These are phyloP conservation scores for Fraxinus nigra DNA, from an alignment of 305 asterid genomes.

Conservation along the genomic window DNA sequence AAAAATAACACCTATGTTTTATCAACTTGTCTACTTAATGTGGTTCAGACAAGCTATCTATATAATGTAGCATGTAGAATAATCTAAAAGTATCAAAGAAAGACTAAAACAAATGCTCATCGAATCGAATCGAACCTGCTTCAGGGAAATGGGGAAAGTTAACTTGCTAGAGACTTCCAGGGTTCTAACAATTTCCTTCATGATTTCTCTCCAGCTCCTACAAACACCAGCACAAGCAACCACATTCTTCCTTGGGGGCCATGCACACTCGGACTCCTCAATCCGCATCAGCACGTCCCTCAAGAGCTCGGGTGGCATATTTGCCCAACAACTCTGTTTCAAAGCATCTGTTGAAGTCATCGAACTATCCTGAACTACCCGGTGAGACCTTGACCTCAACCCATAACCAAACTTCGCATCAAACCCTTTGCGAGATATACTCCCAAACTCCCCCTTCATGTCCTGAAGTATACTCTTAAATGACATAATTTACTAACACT, in stretches of 20 bases:
- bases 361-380: slow-evolving; percentile 62
- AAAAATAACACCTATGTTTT: neutral
- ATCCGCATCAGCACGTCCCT: slow-evolving; percentile 76
- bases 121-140: slow-evolving; percentile 53
- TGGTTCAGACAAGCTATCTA: neutral
- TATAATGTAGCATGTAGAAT: neutral
- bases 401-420: slow-evolving; percentile 60
- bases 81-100: neutral
- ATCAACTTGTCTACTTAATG: neutral
- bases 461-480: slow-evolving; percentile 75
- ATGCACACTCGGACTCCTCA: slow-evolving; percentile 64
- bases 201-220: slow-evolving; percentile 81
- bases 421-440: slow-evolving; percentile 81
- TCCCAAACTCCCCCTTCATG: slow-evolving; percentile 73
- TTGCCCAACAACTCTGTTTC: slow-evolving; percentile 90
- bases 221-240: slow-evolving; percentile 88
- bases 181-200: slow-evolving; percentile 67
- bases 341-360: slow-evolving; percentile 59
- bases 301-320: slow-evolving; percentile 85
- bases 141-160: slow-evolving; percentile 82
- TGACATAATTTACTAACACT: slow-evolving; percentile 46
- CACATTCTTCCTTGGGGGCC: slow-evolving; percentile 70
- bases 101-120: neutral
- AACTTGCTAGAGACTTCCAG: slow-evolving; percentile 62
- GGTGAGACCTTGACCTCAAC: slow-evolving; percentile 58